phyloP scores from a whole-genome alignment of 106 monocot species.

The Allium cepa region DNA sequence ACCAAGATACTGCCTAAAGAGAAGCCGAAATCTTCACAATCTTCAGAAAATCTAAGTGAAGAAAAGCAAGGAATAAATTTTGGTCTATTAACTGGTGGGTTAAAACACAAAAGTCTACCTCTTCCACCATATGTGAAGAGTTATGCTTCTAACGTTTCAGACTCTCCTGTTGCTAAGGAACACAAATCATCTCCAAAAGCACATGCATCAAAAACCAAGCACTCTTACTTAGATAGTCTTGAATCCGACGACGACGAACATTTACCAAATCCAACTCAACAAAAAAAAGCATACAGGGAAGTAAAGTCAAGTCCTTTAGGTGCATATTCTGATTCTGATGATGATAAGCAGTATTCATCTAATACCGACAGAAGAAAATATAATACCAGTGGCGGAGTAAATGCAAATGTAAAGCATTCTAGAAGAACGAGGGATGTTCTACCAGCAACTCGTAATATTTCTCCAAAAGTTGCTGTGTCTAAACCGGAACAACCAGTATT shows the following conservation, averaged over 20 bases:
- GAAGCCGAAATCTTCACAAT: slow-evolving; percentile 5
- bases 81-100: slow-evolving; percentile 54
- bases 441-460: slow-evolving; percentile 2
- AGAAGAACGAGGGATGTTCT: slow-evolving; percentile 26
- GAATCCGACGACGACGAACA: slow-evolving; percentile 2
- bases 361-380: neutral
- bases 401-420: slow-evolving; percentile 21
- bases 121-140: slow-evolving; percentile 31
- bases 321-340: neutral
- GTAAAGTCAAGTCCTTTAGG: neutral
- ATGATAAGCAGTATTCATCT: neutral
- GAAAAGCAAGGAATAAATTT: slow-evolving; percentile 24
- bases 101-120: slow-evolving; percentile 35
- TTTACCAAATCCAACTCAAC: neutral
- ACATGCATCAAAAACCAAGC: neutral
- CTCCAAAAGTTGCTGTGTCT: neutral
- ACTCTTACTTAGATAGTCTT: slow-evolving; percentile 1
- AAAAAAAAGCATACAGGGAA: neutral
- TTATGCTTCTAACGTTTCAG: slow-evolving; percentile 14
- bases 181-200: neutral
- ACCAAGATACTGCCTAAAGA: neutral
- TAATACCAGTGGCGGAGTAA: slow-evolving; percentile 6
- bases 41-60: slow-evolving; percentile 9
- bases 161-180: slow-evolving; percentile 8
- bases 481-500: too few species aligned